Conservation (phyloP, 176 grass and related monocot genomes). For the Rhynchospora tenuis region DNA sequence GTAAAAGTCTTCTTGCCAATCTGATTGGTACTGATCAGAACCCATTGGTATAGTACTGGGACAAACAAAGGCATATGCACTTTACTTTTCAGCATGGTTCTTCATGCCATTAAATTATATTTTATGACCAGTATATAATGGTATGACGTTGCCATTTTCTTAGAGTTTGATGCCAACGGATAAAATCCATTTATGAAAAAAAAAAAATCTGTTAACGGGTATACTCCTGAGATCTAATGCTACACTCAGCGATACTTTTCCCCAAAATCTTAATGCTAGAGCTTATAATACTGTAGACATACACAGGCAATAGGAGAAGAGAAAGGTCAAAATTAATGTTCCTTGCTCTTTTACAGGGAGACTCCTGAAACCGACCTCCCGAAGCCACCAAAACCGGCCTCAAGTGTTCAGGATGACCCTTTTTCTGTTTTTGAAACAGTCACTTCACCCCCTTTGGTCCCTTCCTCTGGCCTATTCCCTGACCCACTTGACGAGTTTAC, state of each 20-base stretch:
- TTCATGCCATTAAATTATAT: not conserved
- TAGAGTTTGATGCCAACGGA: not conserved
- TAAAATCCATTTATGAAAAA: not conserved
- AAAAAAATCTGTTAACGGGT: not conserved
- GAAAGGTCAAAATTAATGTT: constrained; percentile 7
- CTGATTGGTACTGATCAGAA: not conserved
- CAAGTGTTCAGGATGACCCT: constrained; percentile 45
- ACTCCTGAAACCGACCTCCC: constrained; percentile 27
- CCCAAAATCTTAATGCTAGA: constrained; percentile 6
- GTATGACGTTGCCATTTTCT: not conserved
- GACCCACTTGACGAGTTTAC: constrained; percentile 46
- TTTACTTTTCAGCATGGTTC: not conserved
- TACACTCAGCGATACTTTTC: not conserved
- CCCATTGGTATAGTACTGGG: not conserved
- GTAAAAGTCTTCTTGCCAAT: not conserved
- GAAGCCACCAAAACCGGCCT: constrained; percentile 31
- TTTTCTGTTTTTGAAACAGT: constrained; percentile 65
- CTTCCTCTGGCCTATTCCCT: constrained; percentile 42
- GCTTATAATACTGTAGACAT: not conserved
- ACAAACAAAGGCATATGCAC: not conserved
- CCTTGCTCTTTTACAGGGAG: constrained; percentile 52
- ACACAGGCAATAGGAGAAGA: not conserved
- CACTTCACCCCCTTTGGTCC: constrained; percentile 41
- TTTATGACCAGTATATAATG: not conserved
- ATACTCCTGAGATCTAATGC: not conserved